Base-by-base conservation (phyloP, 108 stramenopile genomes). In the Discostella stelligeroides region DNA sequence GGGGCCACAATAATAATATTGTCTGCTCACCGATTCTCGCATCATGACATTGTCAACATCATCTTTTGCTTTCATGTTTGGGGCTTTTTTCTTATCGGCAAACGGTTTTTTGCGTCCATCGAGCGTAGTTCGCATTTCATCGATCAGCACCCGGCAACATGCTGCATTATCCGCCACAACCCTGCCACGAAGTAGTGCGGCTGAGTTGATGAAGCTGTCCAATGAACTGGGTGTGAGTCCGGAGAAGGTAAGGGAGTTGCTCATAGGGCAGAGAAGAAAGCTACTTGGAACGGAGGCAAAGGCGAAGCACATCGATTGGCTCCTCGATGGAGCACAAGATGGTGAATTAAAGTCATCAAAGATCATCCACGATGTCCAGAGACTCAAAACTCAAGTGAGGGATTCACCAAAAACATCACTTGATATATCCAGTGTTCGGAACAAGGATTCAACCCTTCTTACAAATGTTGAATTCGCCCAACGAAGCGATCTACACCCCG, bases 281-380 rank as follows among this genome's bases (percentile, higher is more conserved):
- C 27, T 63, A 23, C 4, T 14, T 24, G 37, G 23, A 12, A 24
- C 42, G 61, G 61, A 21, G 42, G 46, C 15, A 29, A 63, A 63
- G 62, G 62, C 62, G 17, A 46, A 47, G 27, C 45, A 47, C 18
- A 63, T 63, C 62, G 62, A 63, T 63, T 63, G 62, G 62, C 62
- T 63, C 17, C 62, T 63, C 27, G 45, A 46, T 63, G 54, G 14
- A 14, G 13, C 20, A 23, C 34, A 34, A 34, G 3, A 34, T 34
- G 34, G 46, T 18, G 57, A 37, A 18, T 58, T 20, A 0, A 17
- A n/a, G n/a, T 17, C 57, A 5, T 5, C 18, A 28, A 18, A 2
- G 34, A 1, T 14, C 30, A 34, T 17, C 30, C 3, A 34, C 34
- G 34, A 34, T 34, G 34, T 5, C 3, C 34, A 34, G 6, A 34